Evolutionary conservation across 1,284 basidiomycete genomes (phyloP), one percentile per base, ranked within the genome.

Genomic region (Entoloma clypeatum): DNA sequence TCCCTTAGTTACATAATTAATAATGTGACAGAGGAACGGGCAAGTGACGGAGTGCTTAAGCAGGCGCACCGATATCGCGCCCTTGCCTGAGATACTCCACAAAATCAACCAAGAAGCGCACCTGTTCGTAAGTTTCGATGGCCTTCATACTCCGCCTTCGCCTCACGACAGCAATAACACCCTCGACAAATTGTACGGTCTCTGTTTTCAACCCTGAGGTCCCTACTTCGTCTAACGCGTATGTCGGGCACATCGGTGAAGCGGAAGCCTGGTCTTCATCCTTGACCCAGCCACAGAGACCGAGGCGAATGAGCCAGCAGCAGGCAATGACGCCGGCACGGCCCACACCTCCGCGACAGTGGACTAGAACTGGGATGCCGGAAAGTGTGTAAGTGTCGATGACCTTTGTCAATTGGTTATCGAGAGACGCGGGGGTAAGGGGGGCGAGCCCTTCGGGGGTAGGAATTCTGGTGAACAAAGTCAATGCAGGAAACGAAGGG

Each of bases 331-430:
- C 74, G 1, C 94, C 94, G 0, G 95, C 95, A 18, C 95, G 78
- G 1, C 95, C 95, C 4, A 99, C 88, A 5, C 95, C 95, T 24
- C 94, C 95, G 18, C 95, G 79, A 60, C 95, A 99, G 55, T 98
- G 95, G 5, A 88, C 88, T 5, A 97, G 75, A 3, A 95, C 77
- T 23, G 81, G 74, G 2, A 75, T 61, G 1, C 93, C 92, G 5
- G 68, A 69, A 6, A 94, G 66, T 0, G 92, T 90, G 57, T 94
- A 96, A 5, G 65, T 63, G 11, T 76, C 60, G 31, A 93, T 84
- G 41, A 97, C 67, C 28, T 72, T 65, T 6, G 74, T 71, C n/a
- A 99, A 69, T 45, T 88, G 75, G 0, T 61, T 67, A 57, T 97
- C 87, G 35, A 95, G 75, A 21, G 64, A 61, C 9, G 64, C 62